phyloP scores from a whole-genome alignment of 495 filamentous ascomycete species.

The Neurospora pannonica region DNA sequence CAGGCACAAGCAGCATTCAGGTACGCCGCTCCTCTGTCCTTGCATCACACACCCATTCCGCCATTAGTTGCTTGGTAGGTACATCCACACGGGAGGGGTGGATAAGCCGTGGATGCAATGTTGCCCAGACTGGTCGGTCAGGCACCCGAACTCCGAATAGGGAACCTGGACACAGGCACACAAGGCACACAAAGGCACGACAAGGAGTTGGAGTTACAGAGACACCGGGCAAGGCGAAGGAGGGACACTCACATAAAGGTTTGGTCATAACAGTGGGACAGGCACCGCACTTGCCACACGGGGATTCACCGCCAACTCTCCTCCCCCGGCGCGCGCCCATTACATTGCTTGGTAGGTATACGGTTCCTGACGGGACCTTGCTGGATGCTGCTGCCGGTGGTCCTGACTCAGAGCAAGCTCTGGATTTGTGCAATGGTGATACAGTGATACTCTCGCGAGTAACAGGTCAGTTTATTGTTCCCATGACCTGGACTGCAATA shows the following conservation, averaged over 20 bases:
- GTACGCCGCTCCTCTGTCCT: neutral
- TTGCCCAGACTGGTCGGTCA: neutral
- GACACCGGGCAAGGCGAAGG: neutral
- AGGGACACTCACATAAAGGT: neutral
- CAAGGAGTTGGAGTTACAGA: neutral
- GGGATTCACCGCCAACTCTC: neutral
- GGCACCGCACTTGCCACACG: neutral
- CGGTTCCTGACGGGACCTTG: neutral
- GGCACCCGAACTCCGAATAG: neutral
- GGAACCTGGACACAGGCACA: neutral
- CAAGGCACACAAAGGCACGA: neutral
- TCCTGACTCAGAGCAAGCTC: neutral
- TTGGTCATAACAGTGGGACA: neutral
- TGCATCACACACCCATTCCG: neutral
- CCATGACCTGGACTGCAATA: neutral
- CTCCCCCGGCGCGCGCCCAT: neutral
- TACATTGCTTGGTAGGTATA: neutral
- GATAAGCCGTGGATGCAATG: neutral
- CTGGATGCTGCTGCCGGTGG: neutral
- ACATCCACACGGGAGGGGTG: neutral
- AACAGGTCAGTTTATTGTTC: neutral
- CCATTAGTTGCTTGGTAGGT: neutral
- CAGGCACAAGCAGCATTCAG: slow-evolving; percentile 1
- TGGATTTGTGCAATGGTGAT: neutral
- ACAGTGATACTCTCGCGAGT: neutral